Evolutionary conservation across 2,329 filamentous ascomycete species (phyloP).

Genomic region (Fusarium sarcochroum): DNA sequence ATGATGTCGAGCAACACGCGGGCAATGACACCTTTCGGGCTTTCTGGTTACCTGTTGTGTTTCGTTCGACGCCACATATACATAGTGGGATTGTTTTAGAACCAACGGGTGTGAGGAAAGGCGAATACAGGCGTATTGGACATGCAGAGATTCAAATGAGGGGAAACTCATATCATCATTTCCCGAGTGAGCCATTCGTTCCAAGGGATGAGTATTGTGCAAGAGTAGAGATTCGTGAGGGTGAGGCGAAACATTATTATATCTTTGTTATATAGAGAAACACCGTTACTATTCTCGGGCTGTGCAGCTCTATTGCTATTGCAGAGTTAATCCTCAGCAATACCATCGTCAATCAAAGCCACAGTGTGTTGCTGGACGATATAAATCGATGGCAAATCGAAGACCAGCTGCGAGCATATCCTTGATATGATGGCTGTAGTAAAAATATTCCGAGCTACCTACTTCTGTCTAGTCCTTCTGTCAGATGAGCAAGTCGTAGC

Average conservation of each 20-base stretch:
- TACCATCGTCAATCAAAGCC: too few relatives aligned
- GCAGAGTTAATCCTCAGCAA: too few relatives aligned
- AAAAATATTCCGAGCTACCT: too few relatives aligned
- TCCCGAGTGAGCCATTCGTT: neutral
- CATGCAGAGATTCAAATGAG: neutral
- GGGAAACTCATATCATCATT: neutral
- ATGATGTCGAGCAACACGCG: neutral
- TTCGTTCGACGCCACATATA: neutral
- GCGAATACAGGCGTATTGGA: neutral
- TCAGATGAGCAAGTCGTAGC: too few relatives aligned
- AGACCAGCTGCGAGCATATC: too few relatives aligned
- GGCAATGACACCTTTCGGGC: neutral
- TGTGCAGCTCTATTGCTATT: too few relatives aligned
- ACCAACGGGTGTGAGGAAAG: neutral
- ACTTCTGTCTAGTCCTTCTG: too few relatives aligned
- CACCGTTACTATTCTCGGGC: too few relatives aligned
- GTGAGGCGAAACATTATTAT: neutral
- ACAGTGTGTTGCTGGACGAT: too few relatives aligned
- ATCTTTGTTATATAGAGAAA: neutral
- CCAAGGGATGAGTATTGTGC: neutral
- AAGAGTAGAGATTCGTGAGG: neutral
- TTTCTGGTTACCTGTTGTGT: neutral
- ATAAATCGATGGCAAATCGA: too few relatives aligned
- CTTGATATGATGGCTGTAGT: too few relatives aligned
- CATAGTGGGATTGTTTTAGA: neutral